A percentile compares a stretch with the other conserved stretches of the same genome.
These are phyloP conservation scores for Mycena venus DNA, from an alignment of 768 basidiomycete species.

Conservation along the genomic window DNA sequence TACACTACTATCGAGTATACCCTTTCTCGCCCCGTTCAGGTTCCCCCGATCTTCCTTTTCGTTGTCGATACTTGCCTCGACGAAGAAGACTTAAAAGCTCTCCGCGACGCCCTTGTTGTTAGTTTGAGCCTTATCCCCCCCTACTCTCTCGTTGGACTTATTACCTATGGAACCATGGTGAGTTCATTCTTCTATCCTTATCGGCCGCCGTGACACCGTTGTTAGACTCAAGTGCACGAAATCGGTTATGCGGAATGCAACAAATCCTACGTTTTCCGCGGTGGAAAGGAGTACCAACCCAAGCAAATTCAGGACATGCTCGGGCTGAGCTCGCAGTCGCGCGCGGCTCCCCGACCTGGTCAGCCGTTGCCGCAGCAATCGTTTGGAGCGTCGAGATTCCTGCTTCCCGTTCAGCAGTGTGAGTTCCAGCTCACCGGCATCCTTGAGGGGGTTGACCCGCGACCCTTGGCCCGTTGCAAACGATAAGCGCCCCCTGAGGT, in stretches of 20 bases:
- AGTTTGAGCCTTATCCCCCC: slow-evolving; percentile 94
- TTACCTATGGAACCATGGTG: slow-evolving; percentile 98
- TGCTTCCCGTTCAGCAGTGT: slow-evolving; percentile 91
- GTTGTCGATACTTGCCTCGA: slow-evolving; percentile 98
- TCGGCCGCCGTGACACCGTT: not conserved
- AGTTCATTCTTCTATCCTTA: slow-evolving; percentile 33
- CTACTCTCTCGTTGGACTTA: slow-evolving; percentile 93
- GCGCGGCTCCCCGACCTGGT: slow-evolving; percentile 89
- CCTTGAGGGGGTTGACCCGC: slow-evolving; percentile 84
- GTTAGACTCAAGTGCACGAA: slow-evolving; percentile 98
- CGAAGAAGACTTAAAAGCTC: slow-evolving; percentile 94
- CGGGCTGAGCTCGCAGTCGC: slow-evolving; percentile 82
- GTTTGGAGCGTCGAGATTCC: slow-evolving; percentile 90
- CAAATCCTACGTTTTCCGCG: slow-evolving; percentile 99
- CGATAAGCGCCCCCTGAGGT: slow-evolving; percentile 92
- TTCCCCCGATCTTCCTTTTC: slow-evolving; percentile 97
- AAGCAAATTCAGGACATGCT: slow-evolving; percentile 99
- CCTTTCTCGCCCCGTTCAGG: slow-evolving; percentile 89
- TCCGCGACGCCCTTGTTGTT: slow-evolving; percentile 95
- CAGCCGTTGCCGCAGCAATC: slow-evolving; percentile 85
- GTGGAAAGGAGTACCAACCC: slow-evolving; percentile 94
- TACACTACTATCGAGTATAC: slow-evolving; percentile 99
- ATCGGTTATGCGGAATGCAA: slow-evolving; percentile 96
- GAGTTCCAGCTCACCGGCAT: slow-evolving; percentile 97
- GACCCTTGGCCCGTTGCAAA: slow-evolving; percentile 99